These are phyloP conservation scores for Trametes sanguinea DNA, from an alignment of 768 basidiomycete species.

Conservation along the genomic window DNA sequence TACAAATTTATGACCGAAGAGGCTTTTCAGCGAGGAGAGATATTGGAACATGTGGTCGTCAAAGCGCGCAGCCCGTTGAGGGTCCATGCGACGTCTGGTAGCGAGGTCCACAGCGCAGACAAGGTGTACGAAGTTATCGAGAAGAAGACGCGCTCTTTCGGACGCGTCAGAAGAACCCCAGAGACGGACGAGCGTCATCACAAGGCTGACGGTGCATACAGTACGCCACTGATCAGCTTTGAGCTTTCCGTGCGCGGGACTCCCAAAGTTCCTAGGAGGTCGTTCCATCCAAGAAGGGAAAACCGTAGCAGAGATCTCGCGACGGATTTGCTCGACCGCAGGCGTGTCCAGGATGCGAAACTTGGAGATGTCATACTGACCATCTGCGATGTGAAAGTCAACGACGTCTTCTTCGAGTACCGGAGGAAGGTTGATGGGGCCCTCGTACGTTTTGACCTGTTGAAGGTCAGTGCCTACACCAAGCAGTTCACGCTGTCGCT, in stretches of 20 bases:
- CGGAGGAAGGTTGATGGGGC: too few relatives aligned
- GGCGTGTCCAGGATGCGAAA: background rate
- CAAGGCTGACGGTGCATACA: conserved; percentile 36
- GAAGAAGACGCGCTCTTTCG: conserved; percentile 8
- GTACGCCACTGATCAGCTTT: conserved; percentile 41
- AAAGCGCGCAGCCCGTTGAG: conserved; percentile 3
- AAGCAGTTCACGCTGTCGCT: background rate
- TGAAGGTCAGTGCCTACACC: too few relatives aligned
- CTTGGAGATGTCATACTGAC: background rate
- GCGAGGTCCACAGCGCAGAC: conserved; percentile 27
- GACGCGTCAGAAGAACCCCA: conserved; percentile 32
- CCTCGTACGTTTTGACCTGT: too few relatives aligned
- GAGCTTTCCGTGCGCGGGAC: conserved; percentile 34
- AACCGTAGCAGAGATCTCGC: background rate
- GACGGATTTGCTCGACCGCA: background rate
- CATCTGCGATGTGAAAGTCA: background rate
- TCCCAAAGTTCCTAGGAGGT: conserved; percentile 37
- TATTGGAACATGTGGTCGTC: conserved; percentile 24
- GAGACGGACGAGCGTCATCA: conserved; percentile 38
- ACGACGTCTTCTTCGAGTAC: too few relatives aligned
- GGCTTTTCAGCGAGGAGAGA: conserved; percentile 12
- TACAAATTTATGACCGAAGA: conserved; percentile 30
- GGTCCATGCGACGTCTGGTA: conserved; percentile 15
- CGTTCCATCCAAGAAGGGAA: conserved; percentile 36
- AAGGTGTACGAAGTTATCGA: conserved; percentile 36